A percentile compares a stretch with the other conserved stretches of the same genome.
These are phyloP conservation scores for Capsella rubella DNA, from an alignment of 441 rosid species.

Conservation along the genomic window DNA sequence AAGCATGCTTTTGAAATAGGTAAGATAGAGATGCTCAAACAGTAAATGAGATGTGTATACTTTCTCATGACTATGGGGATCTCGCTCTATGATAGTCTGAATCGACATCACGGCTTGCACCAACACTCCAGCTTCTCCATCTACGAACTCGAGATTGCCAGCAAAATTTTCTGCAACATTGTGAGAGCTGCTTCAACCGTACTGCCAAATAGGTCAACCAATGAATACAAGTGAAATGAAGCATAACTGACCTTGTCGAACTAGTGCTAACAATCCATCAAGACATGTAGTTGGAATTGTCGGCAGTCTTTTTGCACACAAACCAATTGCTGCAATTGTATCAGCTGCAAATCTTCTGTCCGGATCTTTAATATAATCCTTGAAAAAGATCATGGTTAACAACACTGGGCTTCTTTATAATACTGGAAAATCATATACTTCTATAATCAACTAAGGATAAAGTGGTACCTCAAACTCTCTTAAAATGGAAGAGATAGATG, in stretches of 20 bases:
- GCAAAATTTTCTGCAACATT: conserved; percentile 64
- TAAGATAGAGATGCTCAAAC: conserved; percentile 3
- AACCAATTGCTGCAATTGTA: conserved; percentile 86
- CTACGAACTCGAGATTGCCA: conserved; percentile 51
- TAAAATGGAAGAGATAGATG: conserved; percentile 71
- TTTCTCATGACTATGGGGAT: conserved; percentile 82
- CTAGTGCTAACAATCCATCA: conserved; percentile 73
- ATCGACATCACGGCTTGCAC: conserved; percentile 81
- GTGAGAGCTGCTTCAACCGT: conserved; percentile 41
- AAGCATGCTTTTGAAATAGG: conserved; percentile 7
- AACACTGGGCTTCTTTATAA: neutral
- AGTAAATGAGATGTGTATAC: conserved; percentile 50
- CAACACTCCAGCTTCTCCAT: conserved; percentile 75
- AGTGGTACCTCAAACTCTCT: conserved; percentile 87
- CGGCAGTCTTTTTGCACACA: conserved; percentile 76
- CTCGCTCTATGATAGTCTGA: conserved; percentile 74
- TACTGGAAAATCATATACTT: conserved; percentile 17
- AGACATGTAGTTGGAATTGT: conserved; percentile 71
- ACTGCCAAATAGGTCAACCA: conserved; percentile 14
- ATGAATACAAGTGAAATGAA: conserved; percentile 30
- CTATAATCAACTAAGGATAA: conserved; percentile 12
- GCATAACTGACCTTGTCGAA: conserved; percentile 66
- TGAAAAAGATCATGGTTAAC: no score
- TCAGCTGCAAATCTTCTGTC: conserved; percentile 93
- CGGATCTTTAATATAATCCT: conserved; percentile 91